Percentiles rank a stretch among this genome's conserved stretches.
Evolutionary conservation across 2,329 filamentous ascomycete species (phyloP).

Genomic region (Ophiostoma sp.): DNA sequence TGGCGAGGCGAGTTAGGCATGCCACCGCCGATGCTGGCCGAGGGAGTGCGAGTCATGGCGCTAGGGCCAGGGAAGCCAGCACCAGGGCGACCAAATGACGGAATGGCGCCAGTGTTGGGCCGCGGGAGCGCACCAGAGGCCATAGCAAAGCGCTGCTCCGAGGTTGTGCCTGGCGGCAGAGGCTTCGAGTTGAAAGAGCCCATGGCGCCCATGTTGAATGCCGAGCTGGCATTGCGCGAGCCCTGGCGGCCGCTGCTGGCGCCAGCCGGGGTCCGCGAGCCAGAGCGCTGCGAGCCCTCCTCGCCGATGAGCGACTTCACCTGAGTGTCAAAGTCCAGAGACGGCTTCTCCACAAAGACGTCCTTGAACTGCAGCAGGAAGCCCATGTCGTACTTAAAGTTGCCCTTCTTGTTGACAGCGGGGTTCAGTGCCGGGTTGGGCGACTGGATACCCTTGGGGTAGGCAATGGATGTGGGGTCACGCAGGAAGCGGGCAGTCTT

Average conservation of each 20-base stretch:
- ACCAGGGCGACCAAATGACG: slow-evolving; percentile 51
- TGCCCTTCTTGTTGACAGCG: slow-evolving; percentile 70
- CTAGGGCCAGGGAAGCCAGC: slow-evolving; percentile 54
- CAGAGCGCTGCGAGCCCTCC: slow-evolving; percentile 53
- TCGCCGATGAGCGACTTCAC: slow-evolving; percentile 85
- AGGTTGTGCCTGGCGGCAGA: slow-evolving; percentile 70
- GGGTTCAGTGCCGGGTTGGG: slow-evolving; percentile 88
- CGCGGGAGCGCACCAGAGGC: slow-evolving; percentile 49
- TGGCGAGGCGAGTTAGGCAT: slow-evolving; percentile 67
- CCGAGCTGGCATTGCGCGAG: slow-evolving; percentile 36
- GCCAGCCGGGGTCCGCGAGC: slow-evolving; percentile 52
- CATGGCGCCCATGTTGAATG: slow-evolving; percentile 46
- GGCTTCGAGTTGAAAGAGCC: slow-evolving; percentile 62
- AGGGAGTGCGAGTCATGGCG: slow-evolving; percentile 60
- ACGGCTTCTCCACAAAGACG: slow-evolving; percentile 95
- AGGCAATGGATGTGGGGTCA: slow-evolving; percentile 66
- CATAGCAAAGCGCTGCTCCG: slow-evolving; percentile 67
- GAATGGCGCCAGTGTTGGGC: slow-evolving; percentile 29
- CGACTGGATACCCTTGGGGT: slow-evolving; percentile 76
- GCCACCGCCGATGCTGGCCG: slow-evolving; percentile 48
- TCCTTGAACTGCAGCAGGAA: slow-evolving; percentile 95
- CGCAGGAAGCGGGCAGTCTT: slow-evolving; percentile 86
- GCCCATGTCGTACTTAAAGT: slow-evolving; percentile 89
- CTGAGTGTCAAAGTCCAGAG: slow-evolving; percentile 84
- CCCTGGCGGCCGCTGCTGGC: slow-evolving; percentile 41